Percentiles rank a stretch among this genome's conserved stretches.
Conservation (phyloP, 345 rosid genomes). For the Murraya koenigii region DNA sequence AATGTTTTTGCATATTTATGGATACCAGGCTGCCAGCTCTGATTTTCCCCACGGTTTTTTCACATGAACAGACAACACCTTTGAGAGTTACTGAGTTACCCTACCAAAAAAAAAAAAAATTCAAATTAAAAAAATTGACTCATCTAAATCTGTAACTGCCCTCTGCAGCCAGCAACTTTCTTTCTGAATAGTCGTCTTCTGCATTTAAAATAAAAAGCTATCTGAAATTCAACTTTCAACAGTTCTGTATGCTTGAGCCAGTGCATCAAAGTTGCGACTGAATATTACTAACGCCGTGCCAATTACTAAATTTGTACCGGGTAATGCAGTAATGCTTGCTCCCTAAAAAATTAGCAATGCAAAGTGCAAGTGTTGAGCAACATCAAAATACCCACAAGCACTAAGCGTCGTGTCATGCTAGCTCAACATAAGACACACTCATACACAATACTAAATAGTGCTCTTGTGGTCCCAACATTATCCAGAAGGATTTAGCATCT, state of each 20-base stretch:
- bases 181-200: not conserved
- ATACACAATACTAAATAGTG: not conserved
- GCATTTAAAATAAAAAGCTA: slow-evolving; percentile 9
- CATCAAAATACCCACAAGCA: too few relatives aligned
- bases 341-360: not conserved
- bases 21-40: slow-evolving; percentile 4
- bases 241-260: not conserved
- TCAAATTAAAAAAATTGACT: not conserved
- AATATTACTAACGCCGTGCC: too few relatives aligned
- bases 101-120: not conserved
- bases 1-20: slow-evolving; percentile 9
- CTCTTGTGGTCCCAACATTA: slow-evolving; percentile 7
- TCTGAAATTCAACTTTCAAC: not conserved
- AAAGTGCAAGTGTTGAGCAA: not conserved
- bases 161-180: too few relatives aligned
- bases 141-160: not conserved
- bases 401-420: not conserved
- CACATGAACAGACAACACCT: slow-evolving; percentile 3
- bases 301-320: not conserved
- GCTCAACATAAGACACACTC: not conserved
- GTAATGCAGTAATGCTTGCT: not conserved
- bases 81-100: not conserved
- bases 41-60: not conserved
- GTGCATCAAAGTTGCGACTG: too few relatives aligned
- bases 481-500: not conserved